Percentiles rank a stretch among this genome's conserved stretches.
Evolutionary conservation across 2,329 filamentous ascomycete species (phyloP).

Genomic region (Verticillium dahliae): DNA sequence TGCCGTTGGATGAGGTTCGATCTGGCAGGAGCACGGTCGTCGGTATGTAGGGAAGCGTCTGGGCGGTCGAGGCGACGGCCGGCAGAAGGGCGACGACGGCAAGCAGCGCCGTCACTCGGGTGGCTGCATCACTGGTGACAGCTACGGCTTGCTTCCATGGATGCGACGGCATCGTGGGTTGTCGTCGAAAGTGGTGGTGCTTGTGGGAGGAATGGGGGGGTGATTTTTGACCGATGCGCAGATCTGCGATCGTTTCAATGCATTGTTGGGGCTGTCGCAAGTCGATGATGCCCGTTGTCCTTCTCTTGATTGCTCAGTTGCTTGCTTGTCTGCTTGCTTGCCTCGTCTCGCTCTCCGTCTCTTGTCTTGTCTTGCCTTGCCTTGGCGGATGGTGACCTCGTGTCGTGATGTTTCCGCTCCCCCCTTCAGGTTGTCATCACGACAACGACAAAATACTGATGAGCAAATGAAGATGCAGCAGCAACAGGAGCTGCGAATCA

Average conservation of each 20-base stretch:
- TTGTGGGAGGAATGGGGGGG: neutral
- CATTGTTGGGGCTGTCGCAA: neutral
- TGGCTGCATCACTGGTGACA: neutral
- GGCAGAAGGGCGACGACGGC: neutral
- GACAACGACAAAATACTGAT: neutral
- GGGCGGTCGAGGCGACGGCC: constrained; percentile 22
- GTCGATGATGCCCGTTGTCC: too few relatives aligned
- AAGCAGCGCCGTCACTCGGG: constrained; percentile 6
- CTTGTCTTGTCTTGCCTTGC: neutral
- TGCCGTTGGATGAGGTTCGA: constrained; percentile 33
- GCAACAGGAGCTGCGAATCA: neutral
- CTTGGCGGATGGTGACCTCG: too few relatives aligned
- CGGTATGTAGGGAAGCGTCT: constrained; percentile 67
- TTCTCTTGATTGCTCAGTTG: neutral
- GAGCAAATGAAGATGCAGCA: neutral
- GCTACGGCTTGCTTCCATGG: neutral
- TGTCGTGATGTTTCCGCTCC: too few relatives aligned
- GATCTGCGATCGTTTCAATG: neutral
- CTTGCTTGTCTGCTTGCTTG: neutral
- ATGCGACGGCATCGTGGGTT: neutral
- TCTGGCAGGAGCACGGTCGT: constrained; percentile 61
- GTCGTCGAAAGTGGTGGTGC: neutral
- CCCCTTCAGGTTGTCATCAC: neutral
- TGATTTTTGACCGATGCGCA: neutral
- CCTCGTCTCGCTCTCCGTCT: neutral